Evolutionary conservation across 805 yeast species (phyloP).

Genomic region (Zygotorulaspora danielsina): DNA sequence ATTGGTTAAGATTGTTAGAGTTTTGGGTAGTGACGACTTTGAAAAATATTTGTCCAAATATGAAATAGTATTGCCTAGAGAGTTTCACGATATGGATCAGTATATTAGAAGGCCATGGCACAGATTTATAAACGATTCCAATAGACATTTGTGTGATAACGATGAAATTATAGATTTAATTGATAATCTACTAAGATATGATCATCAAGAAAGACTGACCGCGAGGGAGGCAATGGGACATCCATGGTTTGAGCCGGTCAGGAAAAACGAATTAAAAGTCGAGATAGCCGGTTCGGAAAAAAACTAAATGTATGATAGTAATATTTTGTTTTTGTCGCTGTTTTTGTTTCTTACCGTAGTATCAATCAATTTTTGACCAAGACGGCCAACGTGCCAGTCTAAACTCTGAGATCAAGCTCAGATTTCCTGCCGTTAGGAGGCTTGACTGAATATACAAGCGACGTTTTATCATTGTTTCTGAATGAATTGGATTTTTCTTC

Average conservation of each 20-base stretch:
- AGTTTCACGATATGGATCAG: slow-evolving; percentile 71
- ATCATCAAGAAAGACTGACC: slow-evolving; percentile 83
- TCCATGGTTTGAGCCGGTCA: slow-evolving; percentile 31
- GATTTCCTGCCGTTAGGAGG: slow-evolving; percentile 19
- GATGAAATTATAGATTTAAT: slow-evolving; percentile 76
- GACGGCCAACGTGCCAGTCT: slow-evolving; percentile 19
- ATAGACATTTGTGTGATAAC: slow-evolving; percentile 56
- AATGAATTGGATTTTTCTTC: slow-evolving; percentile 4
- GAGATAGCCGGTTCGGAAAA: neutral
- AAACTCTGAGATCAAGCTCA: slow-evolving; percentile 18
- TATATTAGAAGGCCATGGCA: slow-evolving; percentile 86
- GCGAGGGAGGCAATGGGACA: slow-evolving; percentile 87
- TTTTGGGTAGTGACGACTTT: slow-evolving; percentile 80
- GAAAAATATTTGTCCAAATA: slow-evolving; percentile 66
- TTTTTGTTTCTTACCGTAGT: neutral
- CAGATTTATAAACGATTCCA: slow-evolving; percentile 64
- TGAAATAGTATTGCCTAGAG: slow-evolving; percentile 62
- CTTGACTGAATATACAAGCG: slow-evolving; percentile 18
- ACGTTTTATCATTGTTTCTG: slow-evolving; percentile 5
- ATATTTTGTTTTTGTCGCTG: neutral
- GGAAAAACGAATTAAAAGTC: slow-evolving; percentile 9
- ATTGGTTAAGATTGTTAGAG: slow-evolving; percentile 80
- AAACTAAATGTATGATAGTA: slow-evolving; percentile 1
- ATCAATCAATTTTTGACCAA: slow-evolving; percentile 7
- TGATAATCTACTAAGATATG: slow-evolving; percentile 74